These are phyloP conservation scores for Aspergillus diversus DNA, from an alignment of 495 filamentous ascomycete genomes.

Conservation along the genomic window DNA sequence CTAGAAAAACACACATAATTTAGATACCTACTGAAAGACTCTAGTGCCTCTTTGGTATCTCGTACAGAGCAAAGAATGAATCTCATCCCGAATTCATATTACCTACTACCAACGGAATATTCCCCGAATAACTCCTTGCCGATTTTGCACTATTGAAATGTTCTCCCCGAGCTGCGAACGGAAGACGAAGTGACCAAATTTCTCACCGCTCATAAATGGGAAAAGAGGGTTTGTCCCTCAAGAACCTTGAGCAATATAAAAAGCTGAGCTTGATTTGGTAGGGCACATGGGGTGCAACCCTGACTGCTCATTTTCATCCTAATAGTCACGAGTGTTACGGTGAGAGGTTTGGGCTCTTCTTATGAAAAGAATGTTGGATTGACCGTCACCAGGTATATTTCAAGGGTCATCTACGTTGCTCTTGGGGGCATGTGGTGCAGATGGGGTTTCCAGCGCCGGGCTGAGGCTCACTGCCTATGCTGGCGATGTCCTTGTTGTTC, in stretches of 20 bases:
- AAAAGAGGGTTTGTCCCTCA: constrained; percentile 1
- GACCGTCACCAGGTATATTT: neutral
- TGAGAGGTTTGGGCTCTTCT: neutral
- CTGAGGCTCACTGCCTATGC: constrained; percentile 11
- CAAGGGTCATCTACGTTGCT: constrained; percentile 13
- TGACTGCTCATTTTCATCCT: constrained; percentile 14
- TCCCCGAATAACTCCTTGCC: constrained; percentile 45
- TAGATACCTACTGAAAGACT: too few species aligned
- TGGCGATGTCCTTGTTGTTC: constrained; percentile 16
- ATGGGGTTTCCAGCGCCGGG: constrained; percentile 7
- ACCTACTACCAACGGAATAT: constrained; percentile 34
- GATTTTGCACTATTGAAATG: constrained; percentile 43
- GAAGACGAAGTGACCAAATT: constrained; percentile 12
- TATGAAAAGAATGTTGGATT: neutral
- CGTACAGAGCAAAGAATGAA: neutral
- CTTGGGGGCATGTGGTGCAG: constrained; percentile 7
- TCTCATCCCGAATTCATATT: constrained; percentile 27
- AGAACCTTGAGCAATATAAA: too few species aligned
- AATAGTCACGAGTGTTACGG: constrained; percentile 20
- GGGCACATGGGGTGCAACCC: constrained; percentile 14
- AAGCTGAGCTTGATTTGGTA: neutral
- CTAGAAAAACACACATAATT: too few species aligned
- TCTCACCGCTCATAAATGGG: constrained; percentile 16
- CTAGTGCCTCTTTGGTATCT: too few species aligned
- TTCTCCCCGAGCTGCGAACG: constrained; percentile 29